Evolutionary conservation across 805 yeast species (phyloP), one percentile per base, ranked within the genome.

Genomic region (Yarrowia phangngaensis): DNA sequence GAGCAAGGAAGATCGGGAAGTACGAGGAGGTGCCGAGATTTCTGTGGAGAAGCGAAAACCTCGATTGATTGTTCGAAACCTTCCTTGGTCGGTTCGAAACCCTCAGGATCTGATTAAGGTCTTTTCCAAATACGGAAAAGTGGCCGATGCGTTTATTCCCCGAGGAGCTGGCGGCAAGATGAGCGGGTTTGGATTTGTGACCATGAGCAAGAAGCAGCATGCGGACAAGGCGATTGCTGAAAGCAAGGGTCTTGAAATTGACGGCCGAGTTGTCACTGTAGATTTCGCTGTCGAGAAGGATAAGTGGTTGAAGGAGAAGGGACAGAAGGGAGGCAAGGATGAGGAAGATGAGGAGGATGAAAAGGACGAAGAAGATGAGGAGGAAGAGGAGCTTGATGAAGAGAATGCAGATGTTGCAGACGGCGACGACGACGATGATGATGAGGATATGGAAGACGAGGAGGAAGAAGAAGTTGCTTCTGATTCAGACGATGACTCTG

Each of bases 111-210:
- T 92, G 59, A 80, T 75, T 60, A 80, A 80, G 57, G 60, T 79
- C 6, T 92, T 92, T 61, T 67, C 73, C 51, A 79, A 78, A 59
- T 92, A 70, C 62, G 98, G 98, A 45, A 81, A 84, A 20, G 95
- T 92, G 26, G 78, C 77, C 19, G 95, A 88, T 60, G 95, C 90
- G 0, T 78, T 79, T 56, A 86, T 92, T 56, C 98, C 98, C 36
- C 78, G 85, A 59, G 86, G 84, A 60, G 73, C 76, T 38, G 94
- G 87, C 41, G 95, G 96, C 12, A 80, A 77, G 63, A 84, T 92
- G 92, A 70, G 82, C 53, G 98, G 98, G 8, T 92, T 90, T 74
- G 98, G 88, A 0, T 92, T 92, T 64, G 88, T 92, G 8, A 83
- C 92, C 0, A 84, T 92, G 95, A 79, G 79, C 60, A 85, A 82